Percentiles rank a stretch among this genome's conserved stretches.
Evolutionary conservation across 441 rosid species (phyloP).

Genomic region (Melastoma candidum): DNA sequence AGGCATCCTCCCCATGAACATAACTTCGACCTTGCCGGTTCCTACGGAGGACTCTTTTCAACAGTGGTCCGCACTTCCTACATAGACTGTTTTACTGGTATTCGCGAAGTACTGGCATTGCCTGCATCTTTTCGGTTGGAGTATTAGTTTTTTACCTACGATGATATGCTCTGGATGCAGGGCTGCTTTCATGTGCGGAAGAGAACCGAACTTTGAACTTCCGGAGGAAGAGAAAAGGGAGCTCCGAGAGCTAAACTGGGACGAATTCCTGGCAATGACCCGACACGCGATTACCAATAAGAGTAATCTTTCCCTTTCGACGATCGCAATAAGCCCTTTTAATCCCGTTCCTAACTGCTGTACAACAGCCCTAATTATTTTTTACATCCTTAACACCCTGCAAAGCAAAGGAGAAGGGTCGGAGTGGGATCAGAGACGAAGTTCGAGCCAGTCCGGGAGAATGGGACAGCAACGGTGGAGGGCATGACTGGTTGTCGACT

Average conservation of each 20-base stretch:
- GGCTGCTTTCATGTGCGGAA: slow-evolving; percentile 98
- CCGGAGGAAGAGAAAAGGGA: slow-evolving; percentile 67
- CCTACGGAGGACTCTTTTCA: too few relatives aligned
- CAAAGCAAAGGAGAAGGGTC: slow-evolving; percentile 69
- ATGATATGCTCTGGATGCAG: slow-evolving; percentile 22
- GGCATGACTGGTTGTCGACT: slow-evolving; percentile 26
- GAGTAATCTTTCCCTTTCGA: slow-evolving; percentile 33
- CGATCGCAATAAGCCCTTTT: background rate
- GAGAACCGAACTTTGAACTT: slow-evolving; percentile 90
- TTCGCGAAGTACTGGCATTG: too few relatives aligned
- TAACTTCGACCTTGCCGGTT: too few relatives aligned
- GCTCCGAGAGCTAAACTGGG: slow-evolving; percentile 69
- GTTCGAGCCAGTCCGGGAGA: slow-evolving; percentile 25
- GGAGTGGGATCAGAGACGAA: slow-evolving; percentile 36
- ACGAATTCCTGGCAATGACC: slow-evolving; percentile 72
- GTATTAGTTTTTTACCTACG: too few relatives aligned
- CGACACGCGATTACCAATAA: slow-evolving; percentile 78
- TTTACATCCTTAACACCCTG: slow-evolving; percentile 5
- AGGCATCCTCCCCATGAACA: too few relatives aligned
- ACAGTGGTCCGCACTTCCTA: too few relatives aligned
- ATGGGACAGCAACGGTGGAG: slow-evolving; percentile 32
- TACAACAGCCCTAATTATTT: background rate
- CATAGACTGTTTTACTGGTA: too few relatives aligned
- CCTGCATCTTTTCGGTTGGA: too few relatives aligned
- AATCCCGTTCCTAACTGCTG: too few relatives aligned